These are phyloP conservation scores for Senna tora DNA, from an alignment of 306 rosid genomes.

Conservation along the genomic window DNA sequence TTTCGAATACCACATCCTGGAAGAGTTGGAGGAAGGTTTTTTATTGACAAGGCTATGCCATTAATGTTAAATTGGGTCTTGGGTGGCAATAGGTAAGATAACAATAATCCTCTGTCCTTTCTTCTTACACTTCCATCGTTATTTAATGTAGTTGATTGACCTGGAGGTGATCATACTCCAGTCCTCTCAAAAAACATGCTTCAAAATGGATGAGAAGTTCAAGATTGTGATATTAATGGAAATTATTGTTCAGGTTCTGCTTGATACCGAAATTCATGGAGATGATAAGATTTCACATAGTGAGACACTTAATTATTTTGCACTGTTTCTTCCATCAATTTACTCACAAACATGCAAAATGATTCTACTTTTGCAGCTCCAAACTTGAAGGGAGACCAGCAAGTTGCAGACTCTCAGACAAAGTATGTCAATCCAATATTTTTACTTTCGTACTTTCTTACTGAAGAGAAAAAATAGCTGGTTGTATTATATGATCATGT, in stretches of 20 bases:
- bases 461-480: constrained; percentile 26
- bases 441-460: constrained; percentile 20
- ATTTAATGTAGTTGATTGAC: neutral
- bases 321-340: constrained; percentile 2
- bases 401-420: constrained; percentile 93
- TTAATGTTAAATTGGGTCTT: constrained; percentile 94
- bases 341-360: neutral
- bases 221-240: constrained; percentile 8
- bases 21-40: constrained; percentile 82
- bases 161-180: constrained; percentile 14
- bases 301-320: neutral
- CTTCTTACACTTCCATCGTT: constrained; percentile 27
- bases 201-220: constrained; percentile 20
- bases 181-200: constrained; percentile 22
- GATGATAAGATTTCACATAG: neutral
- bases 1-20: constrained; percentile 97
- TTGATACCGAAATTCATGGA: neutral
- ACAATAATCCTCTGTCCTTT: constrained; percentile 28
- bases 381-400: constrained; percentile 88
- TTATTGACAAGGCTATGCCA: constrained; percentile 80
- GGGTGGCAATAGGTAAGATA: constrained; percentile 86
- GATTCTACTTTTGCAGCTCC: constrained; percentile 61
- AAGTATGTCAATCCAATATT: constrained; percentile 58
- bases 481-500: constrained; percentile 21
- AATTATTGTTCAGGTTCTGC: constrained; percentile 15